Base-by-base conservation (phyloP, 179 eudicot genomes). In the Monotropa hypopitys region DNA sequence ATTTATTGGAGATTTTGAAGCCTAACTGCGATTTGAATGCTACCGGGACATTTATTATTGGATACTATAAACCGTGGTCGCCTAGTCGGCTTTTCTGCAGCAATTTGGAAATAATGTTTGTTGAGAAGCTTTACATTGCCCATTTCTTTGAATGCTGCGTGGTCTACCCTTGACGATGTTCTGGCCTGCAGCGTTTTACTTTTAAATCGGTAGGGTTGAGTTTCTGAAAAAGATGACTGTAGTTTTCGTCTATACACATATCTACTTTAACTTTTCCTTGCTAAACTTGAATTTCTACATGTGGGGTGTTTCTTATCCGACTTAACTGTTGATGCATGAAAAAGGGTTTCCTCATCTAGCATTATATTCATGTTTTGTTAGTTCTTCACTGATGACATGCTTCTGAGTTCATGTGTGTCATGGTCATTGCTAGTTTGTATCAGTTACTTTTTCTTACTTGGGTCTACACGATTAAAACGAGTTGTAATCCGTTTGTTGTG, bases 261-360 rank as follows among this genome's bases (percentile, higher is more conserved):
- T 61, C 49, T 23, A 18, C 43, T 50, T 75, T 20, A 38, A 7
- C 6, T 74, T 38, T 61, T 35, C 65, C 20, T 74, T 75, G 70
- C n/a, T 74, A 26, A 57, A 45, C 10, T 62, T 75, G 78, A 75
- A 61, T 75, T 62, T 59, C 28, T 75, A 62, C 2, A n/a, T 74
- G 23, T 45, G 33, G 16, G 28, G 56, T 28, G 46, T 62, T 42
- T 12, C 7, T 57, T 75, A 4, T 76, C 23, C 57, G 4, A 13
- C 11, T 76, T 62, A 62, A 30, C 0, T 9, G 26, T 76, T 45
- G 59, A 76, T 63, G 59, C 5, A 20, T 33, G 70, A 46, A 20
- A 40, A 59, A 38, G 1, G 42, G 38, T 42, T 57, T 43, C 54
- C 70, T 75, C 9, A 0, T 75, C 3, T 23, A 7, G 66, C 43